Evolutionary conservation across 495 filamentous ascomycete genomes (phyloP).

Genomic region (Hypoxylon perforatum): DNA sequence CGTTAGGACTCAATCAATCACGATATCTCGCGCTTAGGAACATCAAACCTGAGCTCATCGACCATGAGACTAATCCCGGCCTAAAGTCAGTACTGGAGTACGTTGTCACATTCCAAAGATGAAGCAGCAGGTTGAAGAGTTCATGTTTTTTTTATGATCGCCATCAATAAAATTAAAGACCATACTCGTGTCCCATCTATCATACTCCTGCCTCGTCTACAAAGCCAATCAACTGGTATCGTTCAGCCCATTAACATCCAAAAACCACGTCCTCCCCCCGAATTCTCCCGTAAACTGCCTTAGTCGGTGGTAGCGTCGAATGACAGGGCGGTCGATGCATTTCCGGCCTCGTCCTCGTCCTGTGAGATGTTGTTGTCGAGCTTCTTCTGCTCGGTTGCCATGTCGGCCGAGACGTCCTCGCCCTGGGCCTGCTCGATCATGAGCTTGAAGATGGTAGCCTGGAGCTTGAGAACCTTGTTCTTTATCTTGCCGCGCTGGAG

Average conservation of each 20-base stretch:
- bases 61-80: too few species aligned
- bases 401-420: slow-evolving; percentile 43
- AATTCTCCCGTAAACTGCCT: background rate
- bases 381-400: slow-evolving; percentile 55
- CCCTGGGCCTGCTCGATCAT: slow-evolving; percentile 53
- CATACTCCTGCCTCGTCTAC: background rate
- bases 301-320: slow-evolving; percentile 44
- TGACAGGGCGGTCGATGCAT: slow-evolving; percentile 38
- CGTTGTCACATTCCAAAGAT: background rate
- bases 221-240: background rate
- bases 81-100: too few species aligned
- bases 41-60: too few species aligned
- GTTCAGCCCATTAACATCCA: background rate
- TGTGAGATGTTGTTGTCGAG: slow-evolving; percentile 58
- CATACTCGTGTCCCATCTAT: slow-evolving; percentile 20
- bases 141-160: slow-evolving; percentile 21
- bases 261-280: background rate
- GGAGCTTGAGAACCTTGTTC: slow-evolving; percentile 65
- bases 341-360: slow-evolving; percentile 52
- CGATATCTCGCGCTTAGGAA: too few species aligned
- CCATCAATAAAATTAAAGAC: slow-evolving; percentile 37
- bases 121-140: background rate
- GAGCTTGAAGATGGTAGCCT: slow-evolving; percentile 49
- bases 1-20: too few species aligned
- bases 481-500: slow-evolving; percentile 65